Percentiles rank a stretch among this genome's conserved stretches.
Evolutionary conservation across 1,139 yeast genomes (phyloP).

Genomic region (Hanseniaspora sp.): DNA sequence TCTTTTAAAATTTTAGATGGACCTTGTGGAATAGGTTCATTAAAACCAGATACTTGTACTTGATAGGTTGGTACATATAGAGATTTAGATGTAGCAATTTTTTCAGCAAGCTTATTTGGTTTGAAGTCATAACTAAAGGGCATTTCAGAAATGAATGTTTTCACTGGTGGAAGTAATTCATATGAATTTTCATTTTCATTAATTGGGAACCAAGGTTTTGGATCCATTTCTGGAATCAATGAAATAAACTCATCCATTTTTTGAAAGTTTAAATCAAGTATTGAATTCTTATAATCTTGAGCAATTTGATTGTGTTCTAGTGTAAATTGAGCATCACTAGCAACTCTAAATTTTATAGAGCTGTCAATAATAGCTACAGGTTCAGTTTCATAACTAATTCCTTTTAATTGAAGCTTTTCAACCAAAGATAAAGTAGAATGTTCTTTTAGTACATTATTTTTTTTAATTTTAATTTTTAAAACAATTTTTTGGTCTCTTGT

Average conservation of each 20-base stretch:
- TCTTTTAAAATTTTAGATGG: conserved; percentile 36
- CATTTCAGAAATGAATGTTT: conserved; percentile 61
- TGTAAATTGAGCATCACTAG: conserved; percentile 76
- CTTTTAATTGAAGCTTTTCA: conserved; percentile 39
- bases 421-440: conserved; percentile 18
- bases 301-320: conserved; percentile 49
- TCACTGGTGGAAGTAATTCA: conserved; percentile 78
- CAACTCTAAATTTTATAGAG: conserved; percentile 68
- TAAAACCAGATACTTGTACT: conserved; percentile 14
- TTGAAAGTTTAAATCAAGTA: conserved; percentile 27
- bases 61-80: conserved; percentile 32
- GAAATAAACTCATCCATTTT: conserved; percentile 33
- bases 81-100: conserved; percentile 38
- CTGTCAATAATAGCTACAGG: conserved; percentile 63
- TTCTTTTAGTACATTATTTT: conserved; percentile 33
- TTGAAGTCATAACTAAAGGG: conserved; percentile 65
- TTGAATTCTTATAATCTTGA: conserved; percentile 31
- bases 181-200: conserved; percentile 34
- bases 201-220: conserved; percentile 26
- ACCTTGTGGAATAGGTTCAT: conserved; percentile 34
- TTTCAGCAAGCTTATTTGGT: conserved; percentile 43
- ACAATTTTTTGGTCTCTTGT: conserved; percentile 50
- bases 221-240: conserved; percentile 35
- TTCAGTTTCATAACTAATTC: conserved; percentile 34
- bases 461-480: conserved; percentile 61